Base-by-base conservation (phyloP, 305 asterid genomes). In the Solanum hybrid region DNA sequence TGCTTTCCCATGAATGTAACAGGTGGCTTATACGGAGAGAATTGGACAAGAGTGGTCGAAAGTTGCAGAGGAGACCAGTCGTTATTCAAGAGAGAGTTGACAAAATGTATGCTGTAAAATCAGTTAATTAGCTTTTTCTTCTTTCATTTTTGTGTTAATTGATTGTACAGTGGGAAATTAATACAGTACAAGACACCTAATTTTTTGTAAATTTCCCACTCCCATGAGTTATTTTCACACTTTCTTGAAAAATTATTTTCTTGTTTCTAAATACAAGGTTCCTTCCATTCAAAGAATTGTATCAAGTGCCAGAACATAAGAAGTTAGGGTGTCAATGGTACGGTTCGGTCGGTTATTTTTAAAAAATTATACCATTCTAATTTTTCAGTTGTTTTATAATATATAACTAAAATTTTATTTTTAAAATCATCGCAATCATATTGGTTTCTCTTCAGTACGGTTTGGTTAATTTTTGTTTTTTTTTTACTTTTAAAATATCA, bases 41-140 rank as follows among this genome's bases (percentile, higher is more conserved):
- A 95, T 96, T 32, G 98, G 91, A 51, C 93, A 72, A 20, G 99
- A 96, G 92, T 97, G 99, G 99, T 89, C 91, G 89, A 96, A 94
- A 92, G 98, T 95, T 89, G 97, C 95, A 17, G 98, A 94, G 90
- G 98, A 96, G 94, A 96, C 97, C 9, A 89, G 93, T 89, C 93
- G 92, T 90, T 96, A 96, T 51, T 93, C 94, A 17, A 94, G 92
- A 91, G 94, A 92, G 91, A 90, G 92, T 31, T 87, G 90, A 10
- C 93, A 90, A 84, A 93, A 65, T 22, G 76, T 61, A 84, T 79
- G 84, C 78, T 77, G 31, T 89, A 89, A 77, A 78, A 15, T 31
- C 88, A 85, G 45, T 57, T 57, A 31, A 24, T 85, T 32, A 85
- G 14, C 20, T 29, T 88, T 29, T 61, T 10, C 39, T 33, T 89